Percentiles rank a stretch among this genome's conserved stretches.
Evolutionary conservation across 805 yeast genomes (phyloP).

Genomic region (Starmera caribaea): DNA sequence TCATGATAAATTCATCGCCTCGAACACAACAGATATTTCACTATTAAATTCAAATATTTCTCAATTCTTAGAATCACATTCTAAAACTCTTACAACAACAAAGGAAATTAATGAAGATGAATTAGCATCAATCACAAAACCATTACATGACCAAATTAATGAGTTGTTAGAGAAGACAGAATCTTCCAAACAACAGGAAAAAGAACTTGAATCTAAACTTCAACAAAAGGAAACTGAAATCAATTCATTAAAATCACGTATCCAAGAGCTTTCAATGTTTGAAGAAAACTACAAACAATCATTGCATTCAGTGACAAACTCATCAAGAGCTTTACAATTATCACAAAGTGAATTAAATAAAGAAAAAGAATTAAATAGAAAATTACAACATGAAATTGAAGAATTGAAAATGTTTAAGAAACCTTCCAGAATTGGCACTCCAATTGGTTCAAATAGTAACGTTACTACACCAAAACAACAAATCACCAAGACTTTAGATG

Average conservation of each 20-base stretch:
- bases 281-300: constrained; percentile 69
- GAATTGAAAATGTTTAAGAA: constrained; percentile 49
- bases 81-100: constrained; percentile 10
- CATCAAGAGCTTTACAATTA: constrained; percentile 62
- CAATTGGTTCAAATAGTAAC: constrained; percentile 12
- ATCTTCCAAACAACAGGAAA: constrained; percentile 22
- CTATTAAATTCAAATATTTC: constrained; percentile 20
- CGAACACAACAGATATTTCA: constrained; percentile 21
- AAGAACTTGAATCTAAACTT: constrained; percentile 22
- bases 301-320: constrained; percentile 59
- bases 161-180: constrained; percentile 40
- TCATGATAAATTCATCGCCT: constrained; percentile 22
- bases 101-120: constrained; percentile 2
- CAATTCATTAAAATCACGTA: constrained; percentile 17
- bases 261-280: constrained; percentile 28
- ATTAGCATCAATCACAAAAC: constrained; percentile 5
- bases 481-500: too few species aligned
- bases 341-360: constrained; percentile 64
- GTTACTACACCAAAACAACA: not conserved
- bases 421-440: constrained; percentile 17
- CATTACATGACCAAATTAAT: constrained; percentile 47
- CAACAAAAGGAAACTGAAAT: constrained; percentile 6
- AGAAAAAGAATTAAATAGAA: constrained; percentile 45
- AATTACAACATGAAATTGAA: constrained; percentile 55
- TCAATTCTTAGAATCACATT: constrained; percentile 18